phyloP scores from a whole-genome alignment of 495 filamentous ascomycete genomes.

The Podospora fimiseda region DNA sequence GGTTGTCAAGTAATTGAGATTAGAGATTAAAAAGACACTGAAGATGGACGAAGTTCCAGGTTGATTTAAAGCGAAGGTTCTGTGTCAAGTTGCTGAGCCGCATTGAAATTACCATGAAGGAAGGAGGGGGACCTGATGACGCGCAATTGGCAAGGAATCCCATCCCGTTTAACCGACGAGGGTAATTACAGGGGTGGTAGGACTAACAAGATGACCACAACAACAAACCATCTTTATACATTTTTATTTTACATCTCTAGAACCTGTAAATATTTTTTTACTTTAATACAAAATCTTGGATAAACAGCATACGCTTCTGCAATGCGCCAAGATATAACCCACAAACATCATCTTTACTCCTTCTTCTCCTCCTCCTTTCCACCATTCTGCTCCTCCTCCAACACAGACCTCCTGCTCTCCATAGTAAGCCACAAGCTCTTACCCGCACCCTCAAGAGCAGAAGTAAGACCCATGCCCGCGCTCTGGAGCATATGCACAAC shows the following conservation, averaged over 20 bases:
- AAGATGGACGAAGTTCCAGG: no score
- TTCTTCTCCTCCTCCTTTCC: constrained; percentile 29
- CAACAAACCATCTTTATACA: constrained; percentile 6
- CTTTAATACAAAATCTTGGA: not conserved
- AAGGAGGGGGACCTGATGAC: constrained; percentile 6
- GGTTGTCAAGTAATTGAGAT: no score
- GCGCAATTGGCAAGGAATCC: constrained; percentile 1
- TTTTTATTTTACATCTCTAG: not conserved
- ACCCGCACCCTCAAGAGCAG: constrained; percentile 64
- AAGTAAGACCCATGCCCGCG: constrained; percentile 66
- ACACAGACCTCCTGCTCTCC: constrained; percentile 65
- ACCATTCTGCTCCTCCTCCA: constrained; percentile 66
- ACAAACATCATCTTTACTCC: constrained; percentile 13
- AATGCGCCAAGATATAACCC: constrained; percentile 3
- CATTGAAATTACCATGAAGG: not conserved
- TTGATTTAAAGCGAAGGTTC: no score
- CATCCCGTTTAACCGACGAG: constrained; percentile 10
- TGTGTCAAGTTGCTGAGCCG: constrained; percentile 4
- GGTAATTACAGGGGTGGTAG: constrained; percentile 1
- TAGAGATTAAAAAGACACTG: no score
- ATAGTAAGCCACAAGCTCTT: constrained; percentile 78
- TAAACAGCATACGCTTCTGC: not conserved
- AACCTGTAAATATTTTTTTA: not conserved
- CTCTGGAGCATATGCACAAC: constrained; percentile 71
- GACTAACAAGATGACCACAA: no score